A percentile compares a stretch with the other conserved stretches of the same genome.
phyloP scores from a whole-genome alignment of 768 basidiomycete species.

The Russula sp. region DNA sequence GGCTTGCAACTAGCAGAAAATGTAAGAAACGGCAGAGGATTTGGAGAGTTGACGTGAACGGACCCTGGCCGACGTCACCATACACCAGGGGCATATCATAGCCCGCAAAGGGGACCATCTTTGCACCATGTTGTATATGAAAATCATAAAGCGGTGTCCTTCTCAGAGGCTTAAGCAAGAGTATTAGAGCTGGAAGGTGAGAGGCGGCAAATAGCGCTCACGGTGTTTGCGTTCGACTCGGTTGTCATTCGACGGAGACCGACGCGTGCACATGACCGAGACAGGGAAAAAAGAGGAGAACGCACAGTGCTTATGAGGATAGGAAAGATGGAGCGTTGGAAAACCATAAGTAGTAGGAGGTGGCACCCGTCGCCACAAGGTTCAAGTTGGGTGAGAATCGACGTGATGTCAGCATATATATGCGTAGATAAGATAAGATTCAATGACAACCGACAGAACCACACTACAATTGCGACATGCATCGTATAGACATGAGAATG shows the following conservation, averaged over 20 bases:
- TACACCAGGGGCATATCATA: conserved; percentile 92
- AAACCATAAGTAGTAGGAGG: neutral
- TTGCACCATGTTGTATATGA: conserved; percentile 73
- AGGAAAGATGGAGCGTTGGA: neutral
- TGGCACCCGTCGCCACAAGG: too few relatives aligned
- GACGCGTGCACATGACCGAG: neutral
- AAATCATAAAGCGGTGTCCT: conserved; percentile 85
- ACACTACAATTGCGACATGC: neutral
- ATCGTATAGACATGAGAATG: neutral
- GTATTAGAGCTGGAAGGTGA: neutral
- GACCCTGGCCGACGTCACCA: conserved; percentile 73
- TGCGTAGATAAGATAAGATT: neutral
- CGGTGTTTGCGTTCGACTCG: neutral
- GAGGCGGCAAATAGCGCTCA: neutral
- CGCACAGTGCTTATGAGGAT: neutral
- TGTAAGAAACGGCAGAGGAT: neutral
- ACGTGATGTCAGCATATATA: too few relatives aligned
- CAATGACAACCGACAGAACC: neutral
- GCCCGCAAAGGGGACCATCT: conserved; percentile 96
- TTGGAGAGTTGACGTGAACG: conserved; percentile 21
- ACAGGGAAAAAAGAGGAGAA: too few relatives aligned
- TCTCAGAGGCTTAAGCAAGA: conserved; percentile 26
- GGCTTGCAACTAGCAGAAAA: conserved; percentile 62
- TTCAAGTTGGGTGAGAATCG: too few relatives aligned
- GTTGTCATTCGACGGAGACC: conserved; percentile 1